Base-by-base conservation (phyloP, 2,329 filamentous ascomycete genomes). In the Diaporthe sp. region DNA sequence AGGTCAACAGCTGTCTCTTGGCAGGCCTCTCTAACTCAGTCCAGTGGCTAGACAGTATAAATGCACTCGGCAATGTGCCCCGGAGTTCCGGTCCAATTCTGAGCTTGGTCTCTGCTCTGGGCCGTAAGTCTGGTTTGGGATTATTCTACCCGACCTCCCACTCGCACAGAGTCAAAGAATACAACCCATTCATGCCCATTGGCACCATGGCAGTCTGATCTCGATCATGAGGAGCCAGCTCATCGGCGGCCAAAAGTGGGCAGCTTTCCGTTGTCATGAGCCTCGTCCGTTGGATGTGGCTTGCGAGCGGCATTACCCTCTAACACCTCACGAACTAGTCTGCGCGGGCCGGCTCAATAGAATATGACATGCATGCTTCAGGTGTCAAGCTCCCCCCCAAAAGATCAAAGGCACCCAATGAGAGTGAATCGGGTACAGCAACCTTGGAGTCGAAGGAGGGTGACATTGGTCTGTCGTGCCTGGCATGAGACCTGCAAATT, bases 401-500 rank as follows among this genome's bases (percentile, higher is more conserved):
- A 35, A 47, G 5, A 22, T 28, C 3, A 52, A 2, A 30, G 52
- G 45, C 25, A 33, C 3, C 71, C 66, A 74, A 76, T 72, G 47
- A 42, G 60, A 30, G 17, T 25, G 9, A 4, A 2, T 15, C 72
- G 74, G 72, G 75, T 72, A 72, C 72, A 25, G 33, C 68, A 69
- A n/a, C 12, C 28, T 25, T 57, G 28, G 9, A 22, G 19, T 54
- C 68, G 55, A 38, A 25, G 69, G 47, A 72, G 72, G 72, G 72
- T 68, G 40, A 58, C 28, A 76, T 67, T 60, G 13, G 25, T 52
- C 47, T 64, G 30, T 19, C n/a, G 54, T 76, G 67, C 74, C 72
- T 74, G 58, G 38, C 67, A 71, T 71, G 19, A 61, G 28, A 68
- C 57, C 50, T 60, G 33, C 35, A 33, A 55, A n/a, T 30, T n/a